phyloP scores from a whole-genome alignment of 176 grass and related monocot species.

The Triticum urartu region DNA sequence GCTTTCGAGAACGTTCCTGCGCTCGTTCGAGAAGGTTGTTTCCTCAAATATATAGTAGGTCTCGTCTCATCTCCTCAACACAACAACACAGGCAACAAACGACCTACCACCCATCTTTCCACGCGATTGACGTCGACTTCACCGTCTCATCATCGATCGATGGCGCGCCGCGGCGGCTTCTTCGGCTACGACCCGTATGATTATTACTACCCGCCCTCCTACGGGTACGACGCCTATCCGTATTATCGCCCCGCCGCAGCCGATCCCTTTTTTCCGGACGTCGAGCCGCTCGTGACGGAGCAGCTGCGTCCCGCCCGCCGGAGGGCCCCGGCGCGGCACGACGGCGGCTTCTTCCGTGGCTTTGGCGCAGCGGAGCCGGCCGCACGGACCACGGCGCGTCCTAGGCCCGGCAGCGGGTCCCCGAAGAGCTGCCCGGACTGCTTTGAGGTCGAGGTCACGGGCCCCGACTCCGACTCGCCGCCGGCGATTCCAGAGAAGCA shows the following conservation, averaged over 20 bases:
- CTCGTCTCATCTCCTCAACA: too few relatives aligned
- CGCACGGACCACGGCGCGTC: not conserved
- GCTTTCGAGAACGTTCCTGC: too few relatives aligned
- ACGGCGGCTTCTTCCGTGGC: not conserved
- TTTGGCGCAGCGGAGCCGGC: not conserved
- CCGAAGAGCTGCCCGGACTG: not conserved
- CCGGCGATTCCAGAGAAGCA: not conserved
- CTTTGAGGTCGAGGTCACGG: not conserved
- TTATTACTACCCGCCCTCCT: not conserved
- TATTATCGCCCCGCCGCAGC: not conserved
- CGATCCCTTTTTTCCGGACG: not conserved
- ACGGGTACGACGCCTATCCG: not conserved
- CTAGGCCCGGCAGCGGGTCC: not conserved
- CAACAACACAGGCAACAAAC: too few relatives aligned
- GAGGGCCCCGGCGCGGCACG: not conserved
- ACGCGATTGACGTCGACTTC: too few relatives aligned
- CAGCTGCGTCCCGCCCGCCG: too few relatives aligned
- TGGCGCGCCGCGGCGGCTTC: constrained; percentile 18
- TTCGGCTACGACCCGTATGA: not conserved
- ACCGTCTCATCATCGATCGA: too few relatives aligned
- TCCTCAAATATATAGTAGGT: too few relatives aligned
- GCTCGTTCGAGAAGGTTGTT: too few relatives aligned
- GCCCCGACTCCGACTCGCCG: not conserved
- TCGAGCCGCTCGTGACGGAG: not conserved
- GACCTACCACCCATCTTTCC: too few relatives aligned